These are phyloP conservation scores for Hymenotorrendiella dingleyae DNA, from an alignment of 2,329 filamentous ascomycete species.

Conservation along the genomic window DNA sequence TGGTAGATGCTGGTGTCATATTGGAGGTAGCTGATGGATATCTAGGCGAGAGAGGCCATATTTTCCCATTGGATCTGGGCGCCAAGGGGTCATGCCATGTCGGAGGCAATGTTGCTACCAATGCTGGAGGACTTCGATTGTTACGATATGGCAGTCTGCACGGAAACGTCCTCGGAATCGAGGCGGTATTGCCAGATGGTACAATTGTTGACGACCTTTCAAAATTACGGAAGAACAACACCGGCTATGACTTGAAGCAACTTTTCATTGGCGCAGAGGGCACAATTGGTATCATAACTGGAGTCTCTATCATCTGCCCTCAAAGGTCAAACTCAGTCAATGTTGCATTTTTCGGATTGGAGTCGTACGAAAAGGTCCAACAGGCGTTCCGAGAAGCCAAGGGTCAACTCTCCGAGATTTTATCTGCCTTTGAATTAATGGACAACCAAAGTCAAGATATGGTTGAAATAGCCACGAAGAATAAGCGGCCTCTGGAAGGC, in stretches of 20 bases:
- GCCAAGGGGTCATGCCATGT: slow-evolving; percentile 97
- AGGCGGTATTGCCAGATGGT: slow-evolving; percentile 89
- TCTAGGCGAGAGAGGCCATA: slow-evolving; percentile 73
- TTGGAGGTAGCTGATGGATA: slow-evolving; percentile 84
- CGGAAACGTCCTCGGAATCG: slow-evolving; percentile 84
- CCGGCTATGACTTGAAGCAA: slow-evolving; percentile 94
- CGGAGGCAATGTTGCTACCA: slow-evolving; percentile 92
- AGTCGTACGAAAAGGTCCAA: slow-evolving; percentile 86
- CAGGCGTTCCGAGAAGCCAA: slow-evolving; percentile 85
- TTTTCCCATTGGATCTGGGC: slow-evolving; percentile 95
- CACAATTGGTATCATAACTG: slow-evolving; percentile 91
- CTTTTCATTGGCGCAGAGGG: slow-evolving; percentile 94
- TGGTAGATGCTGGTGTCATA: slow-evolving; percentile 86
- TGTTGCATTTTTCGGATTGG: slow-evolving; percentile 87
- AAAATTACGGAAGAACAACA: slow-evolving; percentile 95
- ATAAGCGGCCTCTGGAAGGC: slow-evolving; percentile 73
- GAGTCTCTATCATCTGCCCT: slow-evolving; percentile 81
- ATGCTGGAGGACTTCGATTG: slow-evolving; percentile 85
- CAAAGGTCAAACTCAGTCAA: slow-evolving; percentile 84
- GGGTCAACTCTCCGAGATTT: slow-evolving; percentile 82
- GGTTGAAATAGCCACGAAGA: slow-evolving; percentile 67
- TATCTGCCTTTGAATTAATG: slow-evolving; percentile 98
- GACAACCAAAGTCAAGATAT: slow-evolving; percentile 76
- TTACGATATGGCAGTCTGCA: slow-evolving; percentile 92
- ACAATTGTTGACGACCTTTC: slow-evolving; percentile 86